A percentile compares a stretch with the other conserved stretches of the same genome.
These are phyloP conservation scores for Penstemon davidsonii DNA, from an alignment of 257 asterid genomes.

Conservation along the genomic window DNA sequence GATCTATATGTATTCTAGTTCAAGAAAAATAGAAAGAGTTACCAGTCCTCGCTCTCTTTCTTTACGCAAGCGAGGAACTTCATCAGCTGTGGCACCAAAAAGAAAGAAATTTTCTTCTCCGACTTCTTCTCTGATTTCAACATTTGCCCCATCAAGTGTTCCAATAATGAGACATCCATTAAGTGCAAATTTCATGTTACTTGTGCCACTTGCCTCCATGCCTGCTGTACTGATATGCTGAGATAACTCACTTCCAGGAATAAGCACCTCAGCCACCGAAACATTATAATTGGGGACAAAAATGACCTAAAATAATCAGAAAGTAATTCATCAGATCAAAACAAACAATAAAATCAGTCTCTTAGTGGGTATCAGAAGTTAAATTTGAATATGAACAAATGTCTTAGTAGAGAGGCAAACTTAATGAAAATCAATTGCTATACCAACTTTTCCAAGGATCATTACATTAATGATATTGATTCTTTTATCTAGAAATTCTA, in stretches of 20 bases:
- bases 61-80: constrained; percentile 81
- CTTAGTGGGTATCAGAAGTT: constrained; percentile 14
- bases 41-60: constrained; percentile 95
- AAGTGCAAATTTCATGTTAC: constrained; percentile 98
- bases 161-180: constrained; percentile 98
- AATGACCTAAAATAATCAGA: constrained; percentile 53
- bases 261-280: constrained; percentile 96
- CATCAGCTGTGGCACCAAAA: constrained; percentile 93
- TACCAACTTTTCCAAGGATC: background rate
- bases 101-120: constrained; percentile 90
- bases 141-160: constrained; percentile 97
- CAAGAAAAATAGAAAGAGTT: constrained; percentile 19
- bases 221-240: constrained; percentile 99
- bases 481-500: background rate
- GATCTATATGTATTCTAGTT: constrained; percentile 5
- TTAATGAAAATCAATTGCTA: background rate
- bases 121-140: constrained; percentile 95
- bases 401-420: background rate
- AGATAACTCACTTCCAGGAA: constrained; percentile 97
- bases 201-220: constrained; percentile 99
- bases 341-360: background rate
- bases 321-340: background rate
- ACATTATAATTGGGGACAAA: constrained; percentile 98
- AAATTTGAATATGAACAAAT: background rate
- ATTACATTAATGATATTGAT: background rate